These are phyloP conservation scores for Chondrus crispus DNA, from an alignment of 23 red algal genomes.

Conservation along the genomic window DNA sequence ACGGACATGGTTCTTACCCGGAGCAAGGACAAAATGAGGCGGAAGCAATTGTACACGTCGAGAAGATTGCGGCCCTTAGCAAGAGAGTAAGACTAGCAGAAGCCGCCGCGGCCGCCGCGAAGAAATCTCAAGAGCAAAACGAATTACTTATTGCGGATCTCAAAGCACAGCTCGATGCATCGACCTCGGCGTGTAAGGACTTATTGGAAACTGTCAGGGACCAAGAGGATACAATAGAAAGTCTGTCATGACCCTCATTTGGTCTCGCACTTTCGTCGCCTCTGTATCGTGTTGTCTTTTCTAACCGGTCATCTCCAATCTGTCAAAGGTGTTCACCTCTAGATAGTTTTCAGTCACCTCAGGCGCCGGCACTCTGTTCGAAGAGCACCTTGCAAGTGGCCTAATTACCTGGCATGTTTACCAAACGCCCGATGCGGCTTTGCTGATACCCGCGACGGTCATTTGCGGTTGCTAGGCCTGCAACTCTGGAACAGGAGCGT, in stretches of 20 bases:
- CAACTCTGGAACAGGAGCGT: no score
- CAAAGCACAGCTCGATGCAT: conserved; percentile 5
- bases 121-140: neutral
- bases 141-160: conserved; percentile 1
- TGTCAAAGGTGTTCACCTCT: no score
- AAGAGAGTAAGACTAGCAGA: neutral
- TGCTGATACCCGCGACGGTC: no score
- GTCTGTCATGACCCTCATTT: neutral
- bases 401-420: no score
- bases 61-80: neutral
- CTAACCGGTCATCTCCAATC: no score
- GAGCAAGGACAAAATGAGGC: neutral
- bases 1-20: neutral
- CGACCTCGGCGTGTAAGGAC: neutral
- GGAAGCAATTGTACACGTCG: neutral
- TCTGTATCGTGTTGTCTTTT: no score
- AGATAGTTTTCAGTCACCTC: no score
- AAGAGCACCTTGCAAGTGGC: no score
- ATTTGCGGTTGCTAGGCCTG: no score
- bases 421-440: no score
- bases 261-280: no score
- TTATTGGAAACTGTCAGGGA: conserved; percentile 31
- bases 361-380: no score
- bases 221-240: conserved; percentile 41
- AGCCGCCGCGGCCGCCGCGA: neutral